Percentiles rank a stretch among this genome's conserved stretches.
Evolutionary conservation across 2,329 filamentous ascomycete genomes (phyloP).

Genomic region (Trichoderma arundinaceum): DNA sequence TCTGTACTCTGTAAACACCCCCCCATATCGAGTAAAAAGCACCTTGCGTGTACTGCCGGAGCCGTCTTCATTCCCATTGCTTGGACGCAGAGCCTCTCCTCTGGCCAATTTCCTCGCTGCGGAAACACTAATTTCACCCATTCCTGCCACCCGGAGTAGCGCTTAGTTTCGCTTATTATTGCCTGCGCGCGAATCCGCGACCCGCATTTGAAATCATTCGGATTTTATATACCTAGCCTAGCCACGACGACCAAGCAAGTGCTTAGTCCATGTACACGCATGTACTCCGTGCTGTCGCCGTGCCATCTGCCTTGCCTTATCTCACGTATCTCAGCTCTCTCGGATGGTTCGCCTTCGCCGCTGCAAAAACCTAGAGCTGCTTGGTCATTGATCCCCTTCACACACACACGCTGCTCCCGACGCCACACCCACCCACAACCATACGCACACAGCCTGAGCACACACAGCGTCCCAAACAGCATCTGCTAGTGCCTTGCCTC

Average conservation of each 20-base stretch:
- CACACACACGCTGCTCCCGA: too few relatives aligned
- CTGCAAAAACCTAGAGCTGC: background rate
- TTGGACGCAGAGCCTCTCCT: too few relatives aligned
- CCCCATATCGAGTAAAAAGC: too few relatives aligned
- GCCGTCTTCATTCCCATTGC: too few relatives aligned
- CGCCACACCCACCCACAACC: too few relatives aligned
- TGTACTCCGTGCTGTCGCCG: background rate
- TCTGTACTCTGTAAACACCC: too few relatives aligned
- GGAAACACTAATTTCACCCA: conserved; percentile 9
- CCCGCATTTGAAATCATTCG: conserved; percentile 30
- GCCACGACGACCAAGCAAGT: background rate
- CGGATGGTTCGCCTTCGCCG: background rate
- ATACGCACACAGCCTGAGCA: too few relatives aligned
- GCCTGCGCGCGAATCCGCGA: conserved; percentile 15
- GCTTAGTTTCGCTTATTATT: conserved; percentile 27
- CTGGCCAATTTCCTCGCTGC: background rate
- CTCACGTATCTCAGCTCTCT: background rate
- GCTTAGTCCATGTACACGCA: background rate
- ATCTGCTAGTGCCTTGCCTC: background rate
- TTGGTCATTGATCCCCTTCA: too few relatives aligned
- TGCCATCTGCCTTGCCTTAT: conserved; percentile 20
- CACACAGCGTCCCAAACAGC: too few relatives aligned
- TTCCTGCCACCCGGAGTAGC: conserved; percentile 10
- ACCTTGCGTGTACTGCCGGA: too few relatives aligned
- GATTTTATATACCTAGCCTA: background rate